Evolutionary conservation across 1,284 basidiomycete species (phyloP).

Genomic region (Agroathelia rolfsii): DNA sequence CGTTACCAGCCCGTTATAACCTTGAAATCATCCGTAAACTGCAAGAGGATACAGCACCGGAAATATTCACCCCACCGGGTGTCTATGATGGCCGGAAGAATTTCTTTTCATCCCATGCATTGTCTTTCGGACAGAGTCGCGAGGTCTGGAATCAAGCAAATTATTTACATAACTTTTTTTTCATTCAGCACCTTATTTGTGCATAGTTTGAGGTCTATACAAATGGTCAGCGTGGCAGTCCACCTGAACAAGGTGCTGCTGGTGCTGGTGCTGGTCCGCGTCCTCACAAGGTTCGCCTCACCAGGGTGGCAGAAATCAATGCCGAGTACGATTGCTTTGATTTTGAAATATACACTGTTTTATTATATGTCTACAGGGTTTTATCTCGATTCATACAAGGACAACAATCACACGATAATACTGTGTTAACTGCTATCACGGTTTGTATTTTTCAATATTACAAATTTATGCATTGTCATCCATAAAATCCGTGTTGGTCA

Average conservation of each 20-base stretch:
- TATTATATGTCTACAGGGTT: constrained; percentile 34
- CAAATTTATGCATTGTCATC: constrained; percentile 4
- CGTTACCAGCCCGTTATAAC: constrained; percentile 52
- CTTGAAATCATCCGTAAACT: constrained; percentile 54
- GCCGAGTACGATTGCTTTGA: constrained; percentile 49
- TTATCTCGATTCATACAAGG: constrained; percentile 56
- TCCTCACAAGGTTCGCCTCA: constrained; percentile 52
- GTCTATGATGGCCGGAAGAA: constrained; percentile 76
- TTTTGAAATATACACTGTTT: too few relatives aligned
- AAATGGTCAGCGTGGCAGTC: constrained; percentile 42
- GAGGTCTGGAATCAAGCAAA: constrained; percentile 35
- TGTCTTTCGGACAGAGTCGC: constrained; percentile 43
- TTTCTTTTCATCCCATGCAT: constrained; percentile 46
- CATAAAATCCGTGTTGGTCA: constrained; percentile 2
- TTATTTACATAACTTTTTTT: constrained; percentile 12
- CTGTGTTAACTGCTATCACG: constrained; percentile 63
- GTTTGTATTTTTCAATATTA: constrained; percentile 26
- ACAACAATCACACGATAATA: constrained; percentile 58
- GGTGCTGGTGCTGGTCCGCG: constrained; percentile 36
- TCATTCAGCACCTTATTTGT: constrained; percentile 2
- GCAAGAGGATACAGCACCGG: constrained; percentile 43
- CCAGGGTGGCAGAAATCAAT: constrained; percentile 64
- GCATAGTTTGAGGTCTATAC: constrained; percentile 40
- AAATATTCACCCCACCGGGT: constrained; percentile 52
- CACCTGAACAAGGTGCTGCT: constrained; percentile 24